Evolutionary conservation across 2,329 filamentous ascomycete species (phyloP).

Genomic region (Diaporthe longicolla): DNA sequence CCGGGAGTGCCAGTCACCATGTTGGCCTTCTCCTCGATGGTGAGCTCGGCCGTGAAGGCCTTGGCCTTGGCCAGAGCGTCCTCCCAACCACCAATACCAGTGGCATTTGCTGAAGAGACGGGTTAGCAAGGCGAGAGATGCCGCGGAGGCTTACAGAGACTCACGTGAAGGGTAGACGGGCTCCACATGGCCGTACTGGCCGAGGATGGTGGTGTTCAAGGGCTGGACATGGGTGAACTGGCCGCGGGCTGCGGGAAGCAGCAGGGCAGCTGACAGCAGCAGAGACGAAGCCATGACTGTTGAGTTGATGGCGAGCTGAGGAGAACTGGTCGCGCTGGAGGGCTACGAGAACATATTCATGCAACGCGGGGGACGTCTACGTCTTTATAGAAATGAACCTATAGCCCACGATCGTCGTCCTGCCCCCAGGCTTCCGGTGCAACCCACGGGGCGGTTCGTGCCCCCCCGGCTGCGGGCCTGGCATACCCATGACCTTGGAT

Average conservation of each 20-base stretch:
- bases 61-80: conserved; percentile 54
- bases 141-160: conserved; percentile 45
- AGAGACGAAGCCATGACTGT: conserved; percentile 35
- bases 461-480: conserved; percentile 16
- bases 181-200: conserved; percentile 56
- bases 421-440: not conserved
- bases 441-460: not conserved
- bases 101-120: conserved; percentile 51
- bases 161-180: conserved; percentile 55
- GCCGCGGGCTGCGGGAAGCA: conserved; percentile 41
- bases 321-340: conserved; percentile 29
- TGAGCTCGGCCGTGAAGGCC: conserved; percentile 74
- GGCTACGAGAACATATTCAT: not conserved
- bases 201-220: conserved; percentile 57
- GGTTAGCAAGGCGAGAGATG: conserved; percentile 2
- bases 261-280: conserved; percentile 36
- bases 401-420: not conserved
- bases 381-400: conserved; percentile 9
- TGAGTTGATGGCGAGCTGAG: conserved; percentile 29
- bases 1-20: conserved; percentile 45
- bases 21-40: conserved; percentile 71
- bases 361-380: conserved; percentile 11
- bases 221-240: conserved; percentile 58
- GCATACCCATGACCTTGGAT: not conserved
- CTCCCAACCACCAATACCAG: conserved; percentile 54